A percentile compares a stretch with the other conserved stretches of the same genome.
Conservation (phyloP, 2,329 filamentous ascomycete genomes). For the Trichoderma koningii region DNA sequence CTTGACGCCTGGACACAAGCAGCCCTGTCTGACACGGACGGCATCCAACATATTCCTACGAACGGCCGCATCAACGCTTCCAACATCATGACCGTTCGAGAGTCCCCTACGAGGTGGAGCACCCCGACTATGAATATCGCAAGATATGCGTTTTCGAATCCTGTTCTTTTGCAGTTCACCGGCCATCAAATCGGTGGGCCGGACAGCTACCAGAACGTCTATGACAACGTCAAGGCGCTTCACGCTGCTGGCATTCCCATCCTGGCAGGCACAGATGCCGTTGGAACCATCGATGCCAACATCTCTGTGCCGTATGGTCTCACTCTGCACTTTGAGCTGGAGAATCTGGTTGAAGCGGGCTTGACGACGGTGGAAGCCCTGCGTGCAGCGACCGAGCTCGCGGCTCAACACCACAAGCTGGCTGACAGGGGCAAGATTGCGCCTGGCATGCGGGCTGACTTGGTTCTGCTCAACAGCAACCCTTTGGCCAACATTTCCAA, state of each 20-base stretch:
- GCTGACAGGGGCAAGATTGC: constrained; percentile 7
- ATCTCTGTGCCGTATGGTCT: constrained; percentile 13
- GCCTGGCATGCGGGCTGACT: constrained; percentile 9
- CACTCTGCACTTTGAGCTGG: constrained; percentile 3
- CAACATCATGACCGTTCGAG: neutral
- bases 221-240: constrained; percentile 5
- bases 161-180: neutral
- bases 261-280: constrained; percentile 15
- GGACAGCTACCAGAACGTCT: constrained; percentile 10
- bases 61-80: constrained; percentile 13
- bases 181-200: constrained; percentile 11
- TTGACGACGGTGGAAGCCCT: constrained; percentile 15
- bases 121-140: constrained; percentile 23
- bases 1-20: constrained; percentile 16
- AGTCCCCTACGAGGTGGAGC: constrained; percentile 7
- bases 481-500: constrained; percentile 13
- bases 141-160: constrained; percentile 8
- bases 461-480: constrained; percentile 10
- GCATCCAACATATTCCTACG: constrained; percentile 11
- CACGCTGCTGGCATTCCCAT: constrained; percentile 20
- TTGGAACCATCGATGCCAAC: constrained; percentile 9
- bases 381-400: neutral
- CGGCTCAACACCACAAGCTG: constrained; percentile 4
- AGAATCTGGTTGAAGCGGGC: constrained; percentile 14
- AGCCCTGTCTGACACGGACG: neutral